Conservation (phyloP, 495 filamentous ascomycete species). For the Umbilicaria muhlenbergii region DNA sequence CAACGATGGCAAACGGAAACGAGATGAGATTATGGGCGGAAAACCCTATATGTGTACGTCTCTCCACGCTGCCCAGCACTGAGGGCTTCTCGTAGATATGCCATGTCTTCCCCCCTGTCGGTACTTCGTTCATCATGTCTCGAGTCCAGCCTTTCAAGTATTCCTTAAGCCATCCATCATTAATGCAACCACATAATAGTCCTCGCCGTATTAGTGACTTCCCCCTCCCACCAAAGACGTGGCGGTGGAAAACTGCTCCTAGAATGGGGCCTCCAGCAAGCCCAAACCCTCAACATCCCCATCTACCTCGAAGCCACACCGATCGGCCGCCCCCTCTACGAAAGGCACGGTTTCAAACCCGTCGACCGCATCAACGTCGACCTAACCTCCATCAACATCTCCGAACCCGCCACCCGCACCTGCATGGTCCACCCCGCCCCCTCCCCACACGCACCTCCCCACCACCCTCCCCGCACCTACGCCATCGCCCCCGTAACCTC, state of each 20-base stretch:
- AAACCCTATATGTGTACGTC: constrained; percentile 2
- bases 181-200: too few relatives aligned
- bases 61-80: too few relatives aligned
- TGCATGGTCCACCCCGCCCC: not conserved
- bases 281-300: constrained; percentile 26
- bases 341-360: constrained; percentile 30
- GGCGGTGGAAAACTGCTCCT: constrained; percentile 30
- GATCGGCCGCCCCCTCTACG: constrained; percentile 32
- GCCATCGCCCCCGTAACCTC: not conserved
- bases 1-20: not conserved
- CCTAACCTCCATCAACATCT: constrained; percentile 9
- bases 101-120: too few relatives aligned
- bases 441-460: not conserved
- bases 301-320: constrained; percentile 36
- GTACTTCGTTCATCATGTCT: too few relatives aligned
- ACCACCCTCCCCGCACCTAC: not conserved
- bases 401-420: too few relatives aligned
- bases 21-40: not conserved
- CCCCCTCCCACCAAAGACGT: constrained; percentile 26
- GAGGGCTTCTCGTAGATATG: too few relatives aligned
- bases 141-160: too few relatives aligned
- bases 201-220: constrained; percentile 23
- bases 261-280: constrained; percentile 29
- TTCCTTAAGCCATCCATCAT: too few relatives aligned
- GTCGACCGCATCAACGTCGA: constrained; percentile 21